Base-by-base conservation (phyloP, 1,139 yeast genomes). In the Geotrichum candidum region DNA sequence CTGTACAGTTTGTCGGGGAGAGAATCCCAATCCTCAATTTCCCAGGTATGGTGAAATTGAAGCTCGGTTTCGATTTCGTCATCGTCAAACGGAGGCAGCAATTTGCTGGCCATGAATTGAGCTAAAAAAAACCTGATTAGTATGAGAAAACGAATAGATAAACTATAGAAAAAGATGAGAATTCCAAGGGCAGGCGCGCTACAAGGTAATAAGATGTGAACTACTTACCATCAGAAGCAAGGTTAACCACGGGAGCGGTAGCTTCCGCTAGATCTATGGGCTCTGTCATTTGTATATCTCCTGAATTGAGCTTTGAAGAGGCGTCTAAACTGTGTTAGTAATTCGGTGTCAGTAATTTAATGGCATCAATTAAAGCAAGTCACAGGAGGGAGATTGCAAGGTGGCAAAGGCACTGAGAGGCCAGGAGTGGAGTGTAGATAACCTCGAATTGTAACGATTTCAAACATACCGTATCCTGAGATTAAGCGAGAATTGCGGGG, bases 21-120 rank as follows among this genome's bases (percentile, higher is more conserved):
- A 1, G 75, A 72, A 56, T 76, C 72, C 87, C 96, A 88, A 68
- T 86, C 84, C 13, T 78, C 77, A 61, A 94, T 87, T 61, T 82
- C 81, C 97, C 98, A 94, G 4, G 92, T 88, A 70, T 77, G 78
- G 11, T 69, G 68, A 1, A 74, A 77, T 54, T 74, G 77, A 5
- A 71, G 74, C 5, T 68, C 64, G 1, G 76, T 70, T 61, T 75
- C 81, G 53, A 76, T 74, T 35, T 78, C 84, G 22, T 72, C 76
- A 45, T 65, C 64, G 22, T 71, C 74, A 51, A 67, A 55, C 6
- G 68, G 69, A 3, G 72, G 72, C 52, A 73, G 66, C 15, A 70
- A 63, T 57, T 68, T 68, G 9, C 65, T 64, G 60, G 67, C 67
- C 73, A 74, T 71, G 18, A 69, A 65, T 38, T 67, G 72, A 45